These are phyloP conservation scores for Marasmius tenuissimus DNA, from an alignment of 1,284 basidiomycete genomes.

Conservation along the genomic window DNA sequence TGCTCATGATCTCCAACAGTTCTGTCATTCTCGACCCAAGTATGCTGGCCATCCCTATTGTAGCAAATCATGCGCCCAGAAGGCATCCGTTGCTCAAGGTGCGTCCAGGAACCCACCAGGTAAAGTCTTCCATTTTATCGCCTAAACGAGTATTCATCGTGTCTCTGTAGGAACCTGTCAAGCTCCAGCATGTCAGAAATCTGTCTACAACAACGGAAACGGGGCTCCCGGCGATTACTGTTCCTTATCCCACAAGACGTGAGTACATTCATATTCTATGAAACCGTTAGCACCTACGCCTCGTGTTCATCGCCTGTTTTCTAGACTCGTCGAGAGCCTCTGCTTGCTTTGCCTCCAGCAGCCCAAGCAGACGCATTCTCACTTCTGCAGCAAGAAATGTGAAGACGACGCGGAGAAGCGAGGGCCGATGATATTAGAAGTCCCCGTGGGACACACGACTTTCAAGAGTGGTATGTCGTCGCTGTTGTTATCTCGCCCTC, in stretches of 20 bases:
- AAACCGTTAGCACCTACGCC: background rate
- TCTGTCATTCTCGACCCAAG: conserved; percentile 53
- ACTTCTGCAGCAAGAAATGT: conserved; percentile 59
- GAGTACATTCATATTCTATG: conserved; percentile 11
- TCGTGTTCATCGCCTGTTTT: background rate
- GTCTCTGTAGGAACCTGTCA: conserved; percentile 39
- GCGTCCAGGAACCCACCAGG: conserved; percentile 6
- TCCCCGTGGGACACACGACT: conserved; percentile 56
- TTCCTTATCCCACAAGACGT: conserved; percentile 49
- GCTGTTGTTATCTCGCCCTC: background rate
- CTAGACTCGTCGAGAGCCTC: conserved; percentile 45
- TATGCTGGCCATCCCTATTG: conserved; percentile 58
- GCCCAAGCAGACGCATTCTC: conserved; percentile 50
- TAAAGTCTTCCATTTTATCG: background rate
- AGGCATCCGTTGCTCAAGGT: conserved; percentile 24
- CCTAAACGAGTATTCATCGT: background rate
- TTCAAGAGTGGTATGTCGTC: conserved; percentile 56
- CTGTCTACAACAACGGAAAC: conserved; percentile 33
- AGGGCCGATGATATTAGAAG: conserved; percentile 56
- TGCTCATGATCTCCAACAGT: background rate
- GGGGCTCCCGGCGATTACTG: conserved; percentile 44
- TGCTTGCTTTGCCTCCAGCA: conserved; percentile 57
- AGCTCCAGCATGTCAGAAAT: conserved; percentile 51
- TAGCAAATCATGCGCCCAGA: conserved; percentile 56
- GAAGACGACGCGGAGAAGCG: conserved; percentile 49